Evolutionary conservation across 2,329 filamentous ascomycete genomes (phyloP).

Genomic region (Hymenoscyphus albidus): DNA sequence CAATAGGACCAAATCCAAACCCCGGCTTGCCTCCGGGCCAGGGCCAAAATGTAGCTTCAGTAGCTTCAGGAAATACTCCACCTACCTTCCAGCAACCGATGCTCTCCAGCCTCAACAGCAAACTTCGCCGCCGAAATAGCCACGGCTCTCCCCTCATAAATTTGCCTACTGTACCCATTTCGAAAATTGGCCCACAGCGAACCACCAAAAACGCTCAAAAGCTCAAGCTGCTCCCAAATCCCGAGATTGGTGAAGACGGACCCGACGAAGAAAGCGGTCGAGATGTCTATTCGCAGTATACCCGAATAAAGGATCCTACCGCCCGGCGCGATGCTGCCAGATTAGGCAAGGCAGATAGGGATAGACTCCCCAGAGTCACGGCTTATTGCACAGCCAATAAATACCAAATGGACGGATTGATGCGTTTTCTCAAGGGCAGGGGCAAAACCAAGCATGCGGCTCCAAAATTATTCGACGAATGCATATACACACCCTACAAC

Average conservation of each 20-base stretch:
- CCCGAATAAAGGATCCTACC: constrained; percentile 93
- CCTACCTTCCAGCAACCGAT: constrained; percentile 49
- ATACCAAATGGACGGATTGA: constrained; percentile 84
- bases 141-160: constrained; percentile 51
- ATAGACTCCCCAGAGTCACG: constrained; percentile 82
- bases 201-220: constrained; percentile 96
- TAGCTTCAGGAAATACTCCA: constrained; percentile 36
- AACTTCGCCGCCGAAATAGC: constrained; percentile 81
- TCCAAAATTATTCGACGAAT: constrained; percentile 94
- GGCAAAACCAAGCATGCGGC: constrained; percentile 72
- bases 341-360: constrained; percentile 87
- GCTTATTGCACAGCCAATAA: constrained; percentile 94
- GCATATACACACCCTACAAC: constrained; percentile 91
- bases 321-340: constrained; percentile 88
- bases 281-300: constrained; percentile 97
- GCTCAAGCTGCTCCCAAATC: constrained; percentile 91
- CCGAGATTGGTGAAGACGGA: constrained; percentile 72
- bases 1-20: constrained; percentile 46
- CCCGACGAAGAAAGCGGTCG: constrained; percentile 85
- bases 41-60: constrained; percentile 15
- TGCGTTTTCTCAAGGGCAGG: constrained; percentile 86
- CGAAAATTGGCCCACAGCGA: constrained; percentile 89
- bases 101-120: constrained; percentile 80
- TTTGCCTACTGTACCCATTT: constrained; percentile 35
- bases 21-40: constrained; percentile 33